Evolutionary conservation across 345 rosid species (phyloP), one percentile per base, ranked within the genome.

Genomic region (Euclidium syriacum): DNA sequence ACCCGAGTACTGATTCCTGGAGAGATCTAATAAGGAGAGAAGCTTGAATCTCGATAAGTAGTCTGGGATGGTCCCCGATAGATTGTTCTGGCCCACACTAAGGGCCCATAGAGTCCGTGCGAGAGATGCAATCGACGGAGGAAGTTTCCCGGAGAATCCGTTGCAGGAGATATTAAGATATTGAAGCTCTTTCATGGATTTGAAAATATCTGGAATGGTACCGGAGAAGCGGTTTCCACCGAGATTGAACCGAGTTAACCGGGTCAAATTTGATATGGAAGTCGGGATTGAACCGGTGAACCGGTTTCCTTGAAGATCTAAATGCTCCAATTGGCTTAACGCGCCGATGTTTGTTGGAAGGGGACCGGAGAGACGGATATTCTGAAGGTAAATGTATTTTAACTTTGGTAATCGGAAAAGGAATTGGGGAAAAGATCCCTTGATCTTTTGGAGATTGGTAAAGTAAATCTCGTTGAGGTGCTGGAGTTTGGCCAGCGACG

Each of bases 321-420:
- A 85, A 64, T 0, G 69, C 83, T 4, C 38, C 62, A 90, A 53
- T 6, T 75, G 83, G 32, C 66, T 64, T 33, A 87, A 18, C 55
- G 54, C 44, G 35, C 92, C 90, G 44, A 85, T 64, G 23, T 63
- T 61, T 0, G 11, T 32, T 2, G 95, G 90, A 18, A 81, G 23
- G 14, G 47, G 82, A 68, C 97, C 97, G 27, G 85, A 83, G 56
- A 87, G 83, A 67, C 47, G 72, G 80, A 68, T 85, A 68, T 85
- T 73, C 35, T 83, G 87, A 3, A 90, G 64, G 79, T 85, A 85
- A 2, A 90, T 57, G 55, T 0, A 85, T 9, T 50, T 32, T 23
- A 90, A 75, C 2, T 75, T 38, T n/a, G 88, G 88, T 15, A 90
- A 47, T 22, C 70, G 64, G 64, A 79, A 80, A 10, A 87, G 7